Percentiles rank a stretch among this genome's conserved stretches.
phyloP scores from a whole-genome alignment of 306 rosid genomes.

The Vigna hirtella region DNA sequence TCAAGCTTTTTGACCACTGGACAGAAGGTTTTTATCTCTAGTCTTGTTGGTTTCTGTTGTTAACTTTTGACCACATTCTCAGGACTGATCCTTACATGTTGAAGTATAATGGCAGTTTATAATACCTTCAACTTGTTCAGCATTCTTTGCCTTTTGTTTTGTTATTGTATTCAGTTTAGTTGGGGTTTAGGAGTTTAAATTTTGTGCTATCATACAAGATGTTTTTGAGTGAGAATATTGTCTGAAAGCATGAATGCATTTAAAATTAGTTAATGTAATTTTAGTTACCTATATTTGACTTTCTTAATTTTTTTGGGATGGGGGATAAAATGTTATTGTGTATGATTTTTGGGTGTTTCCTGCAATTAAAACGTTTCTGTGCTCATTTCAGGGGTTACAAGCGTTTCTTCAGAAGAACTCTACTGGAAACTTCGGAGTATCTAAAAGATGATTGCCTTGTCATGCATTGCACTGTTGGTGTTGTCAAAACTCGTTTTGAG shows the following conservation, averaged over 20 bases:
- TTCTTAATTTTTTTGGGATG: neutral
- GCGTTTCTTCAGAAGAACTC: slow-evolving; percentile 76
- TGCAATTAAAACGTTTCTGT: neutral
- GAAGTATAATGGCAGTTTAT: slow-evolving; percentile 73
- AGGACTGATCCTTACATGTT: slow-evolving; percentile 33
- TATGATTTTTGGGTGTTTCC: slow-evolving; percentile 3
- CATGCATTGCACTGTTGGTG: slow-evolving; percentile 95
- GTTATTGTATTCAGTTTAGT: neutral
- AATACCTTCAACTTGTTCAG: slow-evolving; percentile 44
- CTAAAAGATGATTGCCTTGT: slow-evolving; percentile 89
- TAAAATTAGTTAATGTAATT: neutral
- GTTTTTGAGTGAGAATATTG: slow-evolving; percentile 34
- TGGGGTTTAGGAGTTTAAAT: slow-evolving; percentile 14
- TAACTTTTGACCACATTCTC: slow-evolving; percentile 55
- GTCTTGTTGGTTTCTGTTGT: neutral
- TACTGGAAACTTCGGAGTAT: slow-evolving; percentile 76
- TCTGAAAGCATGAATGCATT: neutral
- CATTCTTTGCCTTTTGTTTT: neutral
- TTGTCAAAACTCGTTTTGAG: slow-evolving; percentile 81
- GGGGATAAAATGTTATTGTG: neutral
- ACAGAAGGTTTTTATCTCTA: slow-evolving; percentile 2
- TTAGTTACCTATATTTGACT: neutral
- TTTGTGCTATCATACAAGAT: neutral
- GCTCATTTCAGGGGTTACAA: slow-evolving; percentile 85
- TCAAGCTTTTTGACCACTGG: neutral